phyloP scores from a whole-genome alignment of 139 green algal species.

The Chlorella vulgaris region DNA sequence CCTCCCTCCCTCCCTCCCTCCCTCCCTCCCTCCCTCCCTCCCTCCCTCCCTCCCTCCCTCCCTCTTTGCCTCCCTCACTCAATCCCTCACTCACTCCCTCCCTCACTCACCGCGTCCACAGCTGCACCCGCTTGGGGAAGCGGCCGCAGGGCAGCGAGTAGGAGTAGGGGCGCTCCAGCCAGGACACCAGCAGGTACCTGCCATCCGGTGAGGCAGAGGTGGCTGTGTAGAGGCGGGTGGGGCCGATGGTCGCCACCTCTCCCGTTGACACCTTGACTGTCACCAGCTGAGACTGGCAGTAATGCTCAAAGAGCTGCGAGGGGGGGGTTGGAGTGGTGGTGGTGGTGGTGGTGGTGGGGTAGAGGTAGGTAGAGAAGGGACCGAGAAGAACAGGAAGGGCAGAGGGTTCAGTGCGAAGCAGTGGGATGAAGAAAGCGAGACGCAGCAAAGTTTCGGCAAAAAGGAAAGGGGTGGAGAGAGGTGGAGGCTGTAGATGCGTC shows the following conservation, averaged over 20 bases:
- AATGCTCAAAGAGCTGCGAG: conserved; percentile 90
- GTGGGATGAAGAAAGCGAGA: no score
- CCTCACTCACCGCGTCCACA: conserved; percentile 64
- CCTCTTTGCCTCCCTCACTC: background rate
- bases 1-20: no score
- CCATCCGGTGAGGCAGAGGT: conserved; percentile 85
- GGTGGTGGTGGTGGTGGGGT: background rate
- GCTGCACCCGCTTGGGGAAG: conserved; percentile 87
- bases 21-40: no score
- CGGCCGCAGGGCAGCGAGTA: conserved; percentile 88
- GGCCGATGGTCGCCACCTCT: conserved; percentile 49
- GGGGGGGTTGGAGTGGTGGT: background rate
- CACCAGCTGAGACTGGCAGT: conserved; percentile 75
- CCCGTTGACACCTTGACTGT: conserved; percentile 59
- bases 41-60: no score
- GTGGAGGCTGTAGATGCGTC: no score
- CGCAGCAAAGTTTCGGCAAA: no score
- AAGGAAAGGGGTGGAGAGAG: no score
- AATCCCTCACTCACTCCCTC: background rate
- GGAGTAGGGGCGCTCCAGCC: conserved; percentile 90
- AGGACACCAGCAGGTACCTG: conserved; percentile 83
- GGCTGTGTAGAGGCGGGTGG: conserved; percentile 79
- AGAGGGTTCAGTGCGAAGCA: no score
- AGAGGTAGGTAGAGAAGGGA: no score
- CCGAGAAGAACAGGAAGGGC: no score